A percentile compares a stretch with the other conserved stretches of the same genome.
These are phyloP conservation scores for Aspergillus ruber DNA, from an alignment of 2,329 filamentous ascomycete genomes.

Conservation along the genomic window DNA sequence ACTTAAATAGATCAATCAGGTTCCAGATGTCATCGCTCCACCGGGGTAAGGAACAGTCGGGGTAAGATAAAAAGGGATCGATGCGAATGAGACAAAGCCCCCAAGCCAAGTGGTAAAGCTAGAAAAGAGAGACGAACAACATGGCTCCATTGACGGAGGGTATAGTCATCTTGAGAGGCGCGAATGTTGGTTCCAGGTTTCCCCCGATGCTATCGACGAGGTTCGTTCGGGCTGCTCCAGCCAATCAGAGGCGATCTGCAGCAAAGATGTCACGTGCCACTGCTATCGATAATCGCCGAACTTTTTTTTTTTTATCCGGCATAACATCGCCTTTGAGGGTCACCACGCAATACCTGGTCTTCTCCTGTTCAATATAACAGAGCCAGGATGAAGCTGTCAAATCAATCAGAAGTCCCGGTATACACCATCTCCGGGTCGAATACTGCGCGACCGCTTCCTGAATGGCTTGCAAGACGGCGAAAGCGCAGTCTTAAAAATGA, in stretches of 20 bases:
- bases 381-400: slow-evolving; percentile 43
- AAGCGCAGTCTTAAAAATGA: slow-evolving; percentile 92
- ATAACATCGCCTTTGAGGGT: neutral
- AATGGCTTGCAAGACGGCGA: slow-evolving; percentile 86
- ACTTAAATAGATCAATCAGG: slow-evolving; percentile 11
- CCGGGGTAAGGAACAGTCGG: neutral
- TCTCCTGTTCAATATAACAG: slow-evolving; percentile 1
- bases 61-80: neutral
- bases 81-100: slow-evolving; percentile 1
- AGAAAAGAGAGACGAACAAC: neutral
- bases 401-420: slow-evolving; percentile 75
- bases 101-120: neutral
- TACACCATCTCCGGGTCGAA: slow-evolving; percentile 93
- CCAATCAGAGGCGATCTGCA: slow-evolving; percentile 23
- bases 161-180: slow-evolving; percentile 1
- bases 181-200: slow-evolving; percentile 5
- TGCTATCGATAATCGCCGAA: slow-evolving; percentile 20
- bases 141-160: neutral
- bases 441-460: slow-evolving; percentile 78
- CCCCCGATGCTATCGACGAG: slow-evolving; percentile 16
- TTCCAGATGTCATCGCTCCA: slow-evolving; percentile 13
- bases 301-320: slow-evolving; percentile 21
- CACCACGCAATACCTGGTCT: neutral
- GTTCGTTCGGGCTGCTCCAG: slow-evolving; percentile 24
- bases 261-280: slow-evolving; percentile 23